Evolutionary conservation across 2,329 filamentous ascomycete species (phyloP).

Genomic region (Cucurbitaria berberidis): DNA sequence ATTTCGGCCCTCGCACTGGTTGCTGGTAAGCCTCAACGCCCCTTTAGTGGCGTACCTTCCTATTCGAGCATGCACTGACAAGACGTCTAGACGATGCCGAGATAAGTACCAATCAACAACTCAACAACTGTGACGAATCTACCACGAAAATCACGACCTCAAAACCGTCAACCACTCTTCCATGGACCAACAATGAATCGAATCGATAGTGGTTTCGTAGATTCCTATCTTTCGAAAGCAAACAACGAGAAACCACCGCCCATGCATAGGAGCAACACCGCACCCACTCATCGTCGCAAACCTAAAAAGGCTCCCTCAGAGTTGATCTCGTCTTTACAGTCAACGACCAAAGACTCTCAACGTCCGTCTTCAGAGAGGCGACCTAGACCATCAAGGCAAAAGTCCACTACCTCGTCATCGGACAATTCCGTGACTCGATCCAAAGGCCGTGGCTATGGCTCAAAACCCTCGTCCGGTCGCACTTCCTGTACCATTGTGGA

Average conservation of each 20-base stretch:
- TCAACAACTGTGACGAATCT: slow-evolving; percentile 16
- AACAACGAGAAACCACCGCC: slow-evolving; percentile 19
- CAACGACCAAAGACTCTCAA: slow-evolving; percentile 18
- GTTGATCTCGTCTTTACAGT: slow-evolving; percentile 1
- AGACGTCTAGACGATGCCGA: slow-evolving; percentile 30
- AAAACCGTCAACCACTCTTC: slow-evolving; percentile 14
- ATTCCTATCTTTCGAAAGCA: slow-evolving; percentile 26
- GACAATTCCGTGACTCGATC: slow-evolving; percentile 37
- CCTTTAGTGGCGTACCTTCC: slow-evolving; percentile 29
- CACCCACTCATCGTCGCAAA: slow-evolving; percentile 26
- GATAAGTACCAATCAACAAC: slow-evolving; percentile 27
- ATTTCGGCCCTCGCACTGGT: slow-evolving; percentile 29
- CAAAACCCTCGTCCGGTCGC: slow-evolving; percentile 43
- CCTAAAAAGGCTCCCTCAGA: slow-evolving; percentile 17
- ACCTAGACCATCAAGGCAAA: slow-evolving; percentile 29
- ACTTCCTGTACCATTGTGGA: slow-evolving; percentile 46
- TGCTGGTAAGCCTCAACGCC: slow-evolving; percentile 30
- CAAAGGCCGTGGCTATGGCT: slow-evolving; percentile 35
- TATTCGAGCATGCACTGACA: slow-evolving; percentile 29
- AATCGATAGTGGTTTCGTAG: slow-evolving; percentile 43
- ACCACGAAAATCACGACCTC: slow-evolving; percentile 24
- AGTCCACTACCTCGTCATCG: slow-evolving; percentile 38
- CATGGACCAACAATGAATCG: slow-evolving; percentile 42
- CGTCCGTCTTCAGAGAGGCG: slow-evolving; percentile 37
- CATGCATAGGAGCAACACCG: slow-evolving; percentile 33